Evolutionary conservation across 1,139 yeast species (phyloP).

Genomic region (Debaryomyces coudertii): DNA sequence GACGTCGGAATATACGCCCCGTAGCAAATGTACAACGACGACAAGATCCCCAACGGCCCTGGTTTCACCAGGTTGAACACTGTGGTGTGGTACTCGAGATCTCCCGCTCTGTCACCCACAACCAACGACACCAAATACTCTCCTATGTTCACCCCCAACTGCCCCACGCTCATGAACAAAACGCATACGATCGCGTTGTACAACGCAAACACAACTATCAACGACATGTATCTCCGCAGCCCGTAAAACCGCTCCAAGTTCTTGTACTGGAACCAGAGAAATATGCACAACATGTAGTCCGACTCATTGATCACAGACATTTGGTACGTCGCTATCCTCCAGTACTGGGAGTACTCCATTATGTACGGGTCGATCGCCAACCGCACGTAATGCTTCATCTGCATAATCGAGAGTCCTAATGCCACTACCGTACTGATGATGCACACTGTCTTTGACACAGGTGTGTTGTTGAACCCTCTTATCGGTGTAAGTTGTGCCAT

Average conservation of each 20-base stretch:
- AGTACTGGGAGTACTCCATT: constrained; percentile 62
- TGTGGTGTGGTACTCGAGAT: constrained; percentile 28
- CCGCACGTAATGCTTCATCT: constrained; percentile 55
- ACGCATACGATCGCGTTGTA: constrained; percentile 41
- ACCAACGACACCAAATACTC: constrained; percentile 25
- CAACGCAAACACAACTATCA: constrained; percentile 34
- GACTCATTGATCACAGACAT: constrained; percentile 64
- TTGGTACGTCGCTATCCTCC: constrained; percentile 65
- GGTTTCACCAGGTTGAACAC: constrained; percentile 44
- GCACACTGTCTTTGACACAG: constrained; percentile 55
- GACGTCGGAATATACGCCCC: constrained; percentile 60
- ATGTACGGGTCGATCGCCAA: constrained; percentile 64
- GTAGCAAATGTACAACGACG: constrained; percentile 62
- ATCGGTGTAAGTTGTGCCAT: constrained; percentile 45
- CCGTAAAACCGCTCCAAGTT: constrained; percentile 69
- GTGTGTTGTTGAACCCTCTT: constrained; percentile 62
- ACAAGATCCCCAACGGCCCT: constrained; percentile 67
- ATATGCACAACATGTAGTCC: constrained; percentile 56
- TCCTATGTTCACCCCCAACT: constrained; percentile 34
- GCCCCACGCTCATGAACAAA: constrained; percentile 43
- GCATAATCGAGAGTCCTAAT: constrained; percentile 56
- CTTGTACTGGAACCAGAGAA: constrained; percentile 62
- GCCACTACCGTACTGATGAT: constrained; percentile 48
- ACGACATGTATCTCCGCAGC: constrained; percentile 55
- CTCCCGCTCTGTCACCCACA: constrained; percentile 13